Base-by-base conservation (phyloP, 1,284 basidiomycete genomes). In the Irpex sp. region DNA sequence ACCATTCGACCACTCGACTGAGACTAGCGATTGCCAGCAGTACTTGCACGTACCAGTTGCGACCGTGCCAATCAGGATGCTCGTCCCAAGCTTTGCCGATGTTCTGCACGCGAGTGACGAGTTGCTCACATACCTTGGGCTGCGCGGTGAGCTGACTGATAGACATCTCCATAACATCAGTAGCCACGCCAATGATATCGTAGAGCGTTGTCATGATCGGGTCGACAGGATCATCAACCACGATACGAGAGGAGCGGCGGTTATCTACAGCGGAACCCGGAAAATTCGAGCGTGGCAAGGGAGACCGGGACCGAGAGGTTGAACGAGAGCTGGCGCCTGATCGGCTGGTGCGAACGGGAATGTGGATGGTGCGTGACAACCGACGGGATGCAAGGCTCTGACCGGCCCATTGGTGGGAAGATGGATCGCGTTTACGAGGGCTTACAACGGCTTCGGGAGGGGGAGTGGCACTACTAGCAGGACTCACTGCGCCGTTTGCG, bases 1-100 rank as follows among this genome's bases (percentile, higher is more conserved):
- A 99, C 97, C 97, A 99, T 73, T 99, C 97, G 64, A 98, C 89
- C 34, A 99, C 97, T 62, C 97, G 92, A 74, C 91, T 94, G 64
- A 99, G 87, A 69, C 92, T 94, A 51, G 97, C 97, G 58, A 99
- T 91, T n/a, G 97, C 96, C 60, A 99, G 88, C 6, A 98, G 83
- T 26, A 97, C 89, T 74, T 97, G 95, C 64, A 98, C 96, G 76
- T 98, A 99, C 97, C 97, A 99, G 64, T 92, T 94, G 62, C 97
- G 86, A 11, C 97, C 96, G 63, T 97, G 95, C 94, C 97, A 98
- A 73, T 98, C 95, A 8, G 96, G 93, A 76, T 98, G 93, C 62
- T 96, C 94, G 71, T 98, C 97, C 97, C 97, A 99, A 11, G 90
- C 88, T 70, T 89, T 91, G 62, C 97, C 97, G 67, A 98, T 92